A percentile compares a stretch with the other conserved stretches of the same genome.
phyloP scores from a whole-genome alignment of 1,139 yeast species.

The Schizosaccharomyces versatilis region DNA sequence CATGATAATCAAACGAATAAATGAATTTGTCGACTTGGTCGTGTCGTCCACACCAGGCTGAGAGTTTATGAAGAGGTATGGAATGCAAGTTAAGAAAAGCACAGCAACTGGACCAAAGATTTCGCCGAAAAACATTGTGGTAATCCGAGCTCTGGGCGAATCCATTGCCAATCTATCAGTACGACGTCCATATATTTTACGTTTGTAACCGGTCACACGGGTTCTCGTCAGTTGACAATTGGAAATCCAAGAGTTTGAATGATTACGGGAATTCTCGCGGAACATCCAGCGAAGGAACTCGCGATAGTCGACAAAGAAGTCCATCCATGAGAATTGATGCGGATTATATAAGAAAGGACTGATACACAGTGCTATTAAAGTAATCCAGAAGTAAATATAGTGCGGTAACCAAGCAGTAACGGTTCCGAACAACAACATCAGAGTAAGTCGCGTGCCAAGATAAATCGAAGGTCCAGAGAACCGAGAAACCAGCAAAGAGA shows the following conservation, averaged over 20 bases:
- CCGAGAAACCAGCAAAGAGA: conserved; percentile 82
- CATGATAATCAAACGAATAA: conserved; percentile 67
- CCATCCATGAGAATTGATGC: conserved; percentile 97
- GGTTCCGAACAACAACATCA: conserved; percentile 78
- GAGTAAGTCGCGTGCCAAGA: conserved; percentile 78
- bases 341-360: conserved; percentile 95
- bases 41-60: conserved; percentile 52
- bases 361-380: conserved; percentile 68
- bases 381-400: conserved; percentile 94
- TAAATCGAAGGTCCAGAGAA: conserved; percentile 94
- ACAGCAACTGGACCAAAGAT: conserved; percentile 61
- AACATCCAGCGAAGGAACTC: conserved; percentile 96
- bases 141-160: conserved; percentile 79
- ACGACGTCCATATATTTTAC: conserved; percentile 35
- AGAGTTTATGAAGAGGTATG: conserved; percentile 82
- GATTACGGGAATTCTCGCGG: conserved; percentile 97
- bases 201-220: conserved; percentile 92
- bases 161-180: conserved; percentile 83
- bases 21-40: conserved; percentile 40
- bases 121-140: conserved; percentile 70
- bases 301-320: conserved; percentile 94
- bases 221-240: conserved; percentile 89
- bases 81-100: conserved; percentile 79
- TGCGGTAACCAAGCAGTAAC: conserved; percentile 95
- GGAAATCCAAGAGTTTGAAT: conserved; percentile 98